Evolutionary conservation across 352 stramenopile genomes (phyloP), one percentile per base, ranked within the genome.

Genomic region (Phytophthora ramorum): DNA sequence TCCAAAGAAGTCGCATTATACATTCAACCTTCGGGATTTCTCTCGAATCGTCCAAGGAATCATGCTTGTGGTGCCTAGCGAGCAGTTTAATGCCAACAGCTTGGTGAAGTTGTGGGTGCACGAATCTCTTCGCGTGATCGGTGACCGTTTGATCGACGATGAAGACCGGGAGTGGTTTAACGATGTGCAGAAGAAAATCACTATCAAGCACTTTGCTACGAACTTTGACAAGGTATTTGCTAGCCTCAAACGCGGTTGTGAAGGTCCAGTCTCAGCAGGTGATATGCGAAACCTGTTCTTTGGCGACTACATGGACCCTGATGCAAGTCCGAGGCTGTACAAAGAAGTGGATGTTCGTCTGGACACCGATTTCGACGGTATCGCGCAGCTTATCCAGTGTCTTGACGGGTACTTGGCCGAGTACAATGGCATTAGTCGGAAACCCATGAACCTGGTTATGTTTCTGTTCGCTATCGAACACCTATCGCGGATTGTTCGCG

Each of bases 391-490:
- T 20, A 92, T 97, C 34, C 77, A 89, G 32, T 97, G 81, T 44
- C 67, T 98, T 16, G 92, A 98, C 46, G 82, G 90, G 3, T 98
- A 97, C 44, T 64, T 98, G 32, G 79, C 73, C 49, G 93, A 98
- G 58, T 98, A 97, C 80, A 98, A 98, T 59, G 83, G 79, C 0
- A 89, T 97, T 37, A 97, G 84, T 37, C 96, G 96, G 51, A 97
- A 97, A 41, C 91, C 92, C 0, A 98, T 98, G 96, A 96, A 98
- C 58, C 68, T 98, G 4, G 96, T 98, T 5, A 98, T 98, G 92
- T 98, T 98, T 61, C 75, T 97, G 19, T 98, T 98, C 59, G 96
- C 96, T 7, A 97, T 98, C 46, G 93, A 98, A 63, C 96, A 98
- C 56, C 76, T 98, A 48, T 97, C 87, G 13, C 80, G 95, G 7